A percentile compares a stretch with the other conserved stretches of the same genome.
These are phyloP conservation scores for Ottelia alismoides DNA, from an alignment of 106 monocot genomes.

Conservation along the genomic window DNA sequence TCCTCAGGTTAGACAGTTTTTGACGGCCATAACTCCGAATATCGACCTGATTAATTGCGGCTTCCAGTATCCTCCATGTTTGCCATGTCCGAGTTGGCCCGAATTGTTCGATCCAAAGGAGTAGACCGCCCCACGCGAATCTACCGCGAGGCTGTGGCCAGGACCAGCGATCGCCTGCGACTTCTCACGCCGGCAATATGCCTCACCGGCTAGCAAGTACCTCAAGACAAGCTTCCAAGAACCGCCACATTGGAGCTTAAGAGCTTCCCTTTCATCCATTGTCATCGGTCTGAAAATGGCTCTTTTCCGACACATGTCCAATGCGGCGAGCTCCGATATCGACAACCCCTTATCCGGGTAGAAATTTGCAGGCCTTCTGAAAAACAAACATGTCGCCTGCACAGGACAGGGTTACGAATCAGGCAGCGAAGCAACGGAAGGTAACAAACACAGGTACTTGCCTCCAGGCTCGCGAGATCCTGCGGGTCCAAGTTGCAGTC, in stretches of 20 bases:
- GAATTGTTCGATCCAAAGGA: constrained; percentile 90
- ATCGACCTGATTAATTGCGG: constrained; percentile 86
- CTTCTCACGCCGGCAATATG: constrained; percentile 67
- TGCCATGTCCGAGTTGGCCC: constrained; percentile 96
- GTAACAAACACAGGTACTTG: constrained; percentile 32
- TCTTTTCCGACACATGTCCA: constrained; percentile 92
- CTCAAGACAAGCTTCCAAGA: constrained; percentile 93
- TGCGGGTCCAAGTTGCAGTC: constrained; percentile 71
- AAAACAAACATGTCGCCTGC: constrained; percentile 92
- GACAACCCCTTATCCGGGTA: constrained; percentile 63
- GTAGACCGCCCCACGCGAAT: constrained; percentile 58
- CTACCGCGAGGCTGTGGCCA: constrained; percentile 93
- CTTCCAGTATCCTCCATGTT: constrained; percentile 78
- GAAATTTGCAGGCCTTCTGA: constrained; percentile 82
- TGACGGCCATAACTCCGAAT: too few relatives aligned
- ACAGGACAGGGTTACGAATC: constrained; percentile 19
- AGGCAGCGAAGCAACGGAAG: constrained; percentile 23
- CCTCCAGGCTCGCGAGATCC: constrained; percentile 91
- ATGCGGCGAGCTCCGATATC: constrained; percentile 86
- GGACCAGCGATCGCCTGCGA: constrained; percentile 90
- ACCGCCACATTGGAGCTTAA: constrained; percentile 77
- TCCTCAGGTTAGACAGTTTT: too few relatives aligned
- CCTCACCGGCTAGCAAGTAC: constrained; percentile 82
- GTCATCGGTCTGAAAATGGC: constrained; percentile 72
- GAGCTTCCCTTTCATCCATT: constrained; percentile 28